Percentiles rank a stretch among this genome's conserved stretches.
Evolutionary conservation across 305 asterid species (phyloP).

Genomic region (Solanum hybrid): DNA sequence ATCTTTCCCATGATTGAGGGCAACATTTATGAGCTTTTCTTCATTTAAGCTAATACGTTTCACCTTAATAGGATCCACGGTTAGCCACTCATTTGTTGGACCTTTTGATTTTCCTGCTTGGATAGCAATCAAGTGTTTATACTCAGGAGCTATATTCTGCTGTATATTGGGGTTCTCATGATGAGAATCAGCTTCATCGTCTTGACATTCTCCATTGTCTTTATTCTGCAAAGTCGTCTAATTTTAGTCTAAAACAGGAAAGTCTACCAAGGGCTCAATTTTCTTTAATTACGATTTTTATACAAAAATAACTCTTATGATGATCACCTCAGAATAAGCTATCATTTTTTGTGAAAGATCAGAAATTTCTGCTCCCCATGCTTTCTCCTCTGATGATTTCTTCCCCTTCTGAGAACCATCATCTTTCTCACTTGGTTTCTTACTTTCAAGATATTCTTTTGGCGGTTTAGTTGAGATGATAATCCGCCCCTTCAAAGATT

Average conservation of each 20-base stretch:
- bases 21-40: slow-evolving; percentile 65
- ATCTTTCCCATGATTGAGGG: slow-evolving; percentile 53
- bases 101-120: slow-evolving; percentile 58
- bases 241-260: not conserved
- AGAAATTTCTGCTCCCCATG: slow-evolving; percentile 61
- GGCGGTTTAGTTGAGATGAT: slow-evolving; percentile 78
- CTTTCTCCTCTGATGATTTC: slow-evolving; percentile 33
- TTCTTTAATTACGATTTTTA: not conserved
- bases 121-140: slow-evolving; percentile 58
- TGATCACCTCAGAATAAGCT: slow-evolving; percentile 14
- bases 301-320: not conserved
- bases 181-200: slow-evolving; percentile 25
- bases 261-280: not conserved
- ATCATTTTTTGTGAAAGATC: slow-evolving; percentile 14
- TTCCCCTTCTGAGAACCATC: slow-evolving; percentile 17
- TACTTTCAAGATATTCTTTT: slow-evolving; percentile 44
- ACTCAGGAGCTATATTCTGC: slow-evolving; percentile 37
- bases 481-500: slow-evolving; percentile 39
- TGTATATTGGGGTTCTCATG: slow-evolving; percentile 21
- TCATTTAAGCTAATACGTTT: slow-evolving; percentile 74
- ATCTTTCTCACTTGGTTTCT: slow-evolving; percentile 23
- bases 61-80: slow-evolving; percentile 33
- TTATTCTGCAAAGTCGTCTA: slow-evolving; percentile 13
- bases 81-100: slow-evolving; percentile 50
- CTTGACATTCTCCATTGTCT: slow-evolving; percentile 22